Conservation (phyloP, 495 filamentous ascomycete genomes). For the Tuber indicum region DNA sequence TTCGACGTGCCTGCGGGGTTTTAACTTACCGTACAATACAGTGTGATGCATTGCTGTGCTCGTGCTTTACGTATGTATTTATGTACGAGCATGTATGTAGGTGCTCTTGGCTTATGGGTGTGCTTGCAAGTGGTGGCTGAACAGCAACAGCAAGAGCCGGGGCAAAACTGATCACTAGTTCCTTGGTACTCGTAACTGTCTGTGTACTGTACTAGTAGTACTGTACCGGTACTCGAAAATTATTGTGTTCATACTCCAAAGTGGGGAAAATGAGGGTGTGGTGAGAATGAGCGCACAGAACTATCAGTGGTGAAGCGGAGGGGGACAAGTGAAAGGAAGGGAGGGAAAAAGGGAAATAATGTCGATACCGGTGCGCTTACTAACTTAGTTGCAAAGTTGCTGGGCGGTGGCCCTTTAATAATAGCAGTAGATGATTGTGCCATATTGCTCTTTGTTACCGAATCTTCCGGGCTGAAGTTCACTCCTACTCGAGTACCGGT, state of each 20-base stretch:
- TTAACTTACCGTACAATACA: not conserved
- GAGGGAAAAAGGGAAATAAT: not conserved
- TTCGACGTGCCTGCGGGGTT: not conserved
- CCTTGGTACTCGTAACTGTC: not conserved
- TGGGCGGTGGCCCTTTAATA: not conserved
- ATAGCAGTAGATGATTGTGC: not conserved
- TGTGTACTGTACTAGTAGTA: not conserved
- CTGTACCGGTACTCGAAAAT: not conserved
- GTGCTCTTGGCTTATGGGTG: not conserved
- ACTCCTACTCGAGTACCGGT: not conserved
- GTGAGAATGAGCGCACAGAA: not conserved
- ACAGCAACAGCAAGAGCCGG: not conserved
- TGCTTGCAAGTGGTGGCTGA: not conserved
- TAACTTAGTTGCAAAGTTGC: not conserved
- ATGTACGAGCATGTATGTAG: not conserved
- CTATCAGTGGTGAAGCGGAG: not conserved
- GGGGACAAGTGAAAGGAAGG: not conserved
- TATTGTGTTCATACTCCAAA: not conserved
- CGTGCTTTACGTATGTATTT: not conserved
- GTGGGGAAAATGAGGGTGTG: not conserved
- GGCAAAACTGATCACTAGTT: not conserved
- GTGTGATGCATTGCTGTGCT: constrained; percentile 4
- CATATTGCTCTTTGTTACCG: not conserved
- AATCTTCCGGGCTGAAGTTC: not conserved
- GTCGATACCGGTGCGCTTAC: not conserved